These are phyloP conservation scores for Fremontodendron californicum DNA, from an alignment of 345 rosid genomes.

Conservation along the genomic window DNA sequence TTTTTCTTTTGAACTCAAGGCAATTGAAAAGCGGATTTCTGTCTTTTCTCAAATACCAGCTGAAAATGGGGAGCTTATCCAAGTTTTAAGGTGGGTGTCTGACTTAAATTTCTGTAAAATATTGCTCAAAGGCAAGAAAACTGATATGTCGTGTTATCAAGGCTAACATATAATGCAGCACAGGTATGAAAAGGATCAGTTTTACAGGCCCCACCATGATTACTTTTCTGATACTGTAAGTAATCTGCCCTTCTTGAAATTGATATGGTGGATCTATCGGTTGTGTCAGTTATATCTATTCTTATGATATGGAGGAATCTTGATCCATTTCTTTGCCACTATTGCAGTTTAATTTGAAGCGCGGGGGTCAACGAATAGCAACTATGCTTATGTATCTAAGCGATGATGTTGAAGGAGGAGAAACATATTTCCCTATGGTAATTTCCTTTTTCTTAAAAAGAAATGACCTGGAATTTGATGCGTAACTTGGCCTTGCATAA, in stretches of 20 bases:
- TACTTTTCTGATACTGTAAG: conserved; percentile 90
- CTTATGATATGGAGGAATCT: background rate
- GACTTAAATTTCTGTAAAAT: conserved; percentile 17
- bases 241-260: background rate
- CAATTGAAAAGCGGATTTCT: conserved; percentile 89
- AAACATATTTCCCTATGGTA: conserved; percentile 95
- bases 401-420: conserved; percentile 90
- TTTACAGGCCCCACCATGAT: conserved; percentile 93
- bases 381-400: conserved; percentile 94
- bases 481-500: background rate
- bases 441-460: background rate
- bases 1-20: conserved; percentile 38
- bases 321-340: background rate
- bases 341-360: conserved; percentile 73
- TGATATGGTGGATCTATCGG: background rate
- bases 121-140: conserved; percentile 18
- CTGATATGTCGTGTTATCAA: conserved; percentile 39
- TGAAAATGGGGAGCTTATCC: conserved; percentile 93
- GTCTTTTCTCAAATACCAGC: conserved; percentile 88
- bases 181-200: conserved; percentile 89
- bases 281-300: background rate
- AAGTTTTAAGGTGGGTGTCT: conserved; percentile 72
- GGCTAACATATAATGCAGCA: conserved; percentile 71
- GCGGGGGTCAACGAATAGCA: conserved; percentile 91
- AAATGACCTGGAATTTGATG: background rate